These are phyloP conservation scores for Nicotiana benthamiana DNA, from an alignment of 257 asterid species.

Conservation along the genomic window DNA sequence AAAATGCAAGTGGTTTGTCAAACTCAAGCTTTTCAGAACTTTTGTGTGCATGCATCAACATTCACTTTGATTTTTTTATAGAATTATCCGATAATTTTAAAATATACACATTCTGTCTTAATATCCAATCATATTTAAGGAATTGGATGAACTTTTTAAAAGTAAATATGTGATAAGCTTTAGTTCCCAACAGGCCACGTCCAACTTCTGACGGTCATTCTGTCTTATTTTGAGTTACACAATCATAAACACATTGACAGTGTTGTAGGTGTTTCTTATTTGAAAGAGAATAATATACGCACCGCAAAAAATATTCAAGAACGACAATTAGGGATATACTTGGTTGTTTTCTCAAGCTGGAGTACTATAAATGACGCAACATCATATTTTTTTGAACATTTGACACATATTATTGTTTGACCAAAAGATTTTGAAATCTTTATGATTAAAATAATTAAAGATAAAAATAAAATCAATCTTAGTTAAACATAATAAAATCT, in stretches of 20 bases:
- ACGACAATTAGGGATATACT: too few relatives aligned
- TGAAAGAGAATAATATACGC: too few relatives aligned
- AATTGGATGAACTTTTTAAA: background rate
- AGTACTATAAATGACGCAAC: too few relatives aligned
- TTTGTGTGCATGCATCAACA: constrained; percentile 3
- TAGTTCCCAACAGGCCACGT: background rate
- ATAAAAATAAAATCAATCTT: too few relatives aligned
- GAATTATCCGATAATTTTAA: constrained; percentile 6
- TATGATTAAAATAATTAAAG: too few relatives aligned
- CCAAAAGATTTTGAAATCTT: too few relatives aligned
- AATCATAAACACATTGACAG: background rate
- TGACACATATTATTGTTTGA: too few relatives aligned
- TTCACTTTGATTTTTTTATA: background rate
- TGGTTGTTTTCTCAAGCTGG: too few relatives aligned
- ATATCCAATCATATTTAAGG: constrained; percentile 2
- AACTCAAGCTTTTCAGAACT: background rate
- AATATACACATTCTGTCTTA: background rate
- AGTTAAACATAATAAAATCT: too few relatives aligned
- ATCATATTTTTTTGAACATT: too few relatives aligned
- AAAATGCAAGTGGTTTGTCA: background rate
- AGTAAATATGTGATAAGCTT: background rate
- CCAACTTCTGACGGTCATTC: background rate
- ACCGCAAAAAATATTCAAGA: too few relatives aligned
- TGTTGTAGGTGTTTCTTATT: background rate
- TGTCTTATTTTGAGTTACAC: background rate